Evolutionary conservation across 78 protist genomes (phyloP).

Genomic region (Polysphondylium violaceum): DNA sequence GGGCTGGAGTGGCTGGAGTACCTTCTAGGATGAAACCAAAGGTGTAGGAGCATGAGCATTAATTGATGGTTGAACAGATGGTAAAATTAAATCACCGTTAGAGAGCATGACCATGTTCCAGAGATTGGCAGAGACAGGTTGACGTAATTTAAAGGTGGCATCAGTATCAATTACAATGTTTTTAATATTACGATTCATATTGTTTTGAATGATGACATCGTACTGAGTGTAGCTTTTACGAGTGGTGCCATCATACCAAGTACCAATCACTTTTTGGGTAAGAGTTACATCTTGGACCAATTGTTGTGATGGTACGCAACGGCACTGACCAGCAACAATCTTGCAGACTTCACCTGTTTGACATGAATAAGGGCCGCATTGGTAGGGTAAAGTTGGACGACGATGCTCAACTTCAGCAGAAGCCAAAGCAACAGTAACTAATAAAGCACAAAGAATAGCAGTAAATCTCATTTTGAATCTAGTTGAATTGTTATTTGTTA

Average conservation of each 20-base stretch:
- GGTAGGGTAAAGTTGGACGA: constrained; percentile 20
- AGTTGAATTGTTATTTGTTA: too few species aligned
- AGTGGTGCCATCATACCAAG: constrained; percentile 1
- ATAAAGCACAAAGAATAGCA: background rate
- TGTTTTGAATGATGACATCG: background rate
- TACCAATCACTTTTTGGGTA: background rate
- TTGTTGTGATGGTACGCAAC: background rate
- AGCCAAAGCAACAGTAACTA: background rate
- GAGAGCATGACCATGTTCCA: constrained; percentile 24
- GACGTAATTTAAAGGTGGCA: background rate
- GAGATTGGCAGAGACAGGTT: background rate
- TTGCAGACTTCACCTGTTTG: constrained; percentile 2
- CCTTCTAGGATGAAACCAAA: constrained; percentile 38
- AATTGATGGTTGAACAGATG: constrained; percentile 11
- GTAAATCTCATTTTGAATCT: constrained; percentile 19
- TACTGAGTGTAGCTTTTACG: constrained; percentile 8
- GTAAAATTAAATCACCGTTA: background rate
- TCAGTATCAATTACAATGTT: constrained; percentile 9
- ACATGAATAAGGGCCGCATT: constrained; percentile 1
- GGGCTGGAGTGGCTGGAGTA: too few species aligned
- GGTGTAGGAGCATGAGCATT: constrained; percentile 14
- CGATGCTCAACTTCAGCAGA: constrained; percentile 13
- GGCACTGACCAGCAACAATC: background rate
- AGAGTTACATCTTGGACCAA: background rate
- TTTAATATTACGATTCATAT: background rate